phyloP scores from a whole-genome alignment of 495 filamentous ascomycete genomes.

The Lentithecium fluviatile region DNA sequence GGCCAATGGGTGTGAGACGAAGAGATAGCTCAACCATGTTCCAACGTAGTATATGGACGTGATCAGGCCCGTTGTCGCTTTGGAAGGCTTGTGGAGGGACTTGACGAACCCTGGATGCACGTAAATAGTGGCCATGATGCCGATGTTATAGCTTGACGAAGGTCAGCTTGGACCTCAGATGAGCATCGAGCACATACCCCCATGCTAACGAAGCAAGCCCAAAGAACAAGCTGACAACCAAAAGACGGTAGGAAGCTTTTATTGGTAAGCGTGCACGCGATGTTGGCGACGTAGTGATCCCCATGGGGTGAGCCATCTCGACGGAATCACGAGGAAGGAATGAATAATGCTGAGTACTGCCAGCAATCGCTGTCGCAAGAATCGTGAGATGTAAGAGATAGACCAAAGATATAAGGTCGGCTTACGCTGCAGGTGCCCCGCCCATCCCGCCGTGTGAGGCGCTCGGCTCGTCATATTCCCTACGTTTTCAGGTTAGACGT shows the following conservation, averaged over 20 bases:
- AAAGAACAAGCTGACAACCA: constrained; percentile 53
- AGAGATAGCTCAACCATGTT: constrained; percentile 55
- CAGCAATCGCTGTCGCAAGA: too few species aligned
- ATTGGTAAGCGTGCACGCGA: constrained; percentile 23
- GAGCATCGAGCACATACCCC: constrained; percentile 45
- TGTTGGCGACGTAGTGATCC: constrained; percentile 7
- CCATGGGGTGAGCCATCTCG: not conserved
- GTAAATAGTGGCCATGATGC: constrained; percentile 56
- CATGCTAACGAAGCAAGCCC: constrained; percentile 59
- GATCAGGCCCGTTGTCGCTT: constrained; percentile 51
- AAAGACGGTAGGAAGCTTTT: constrained; percentile 46
- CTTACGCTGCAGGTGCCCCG: constrained; percentile 3
- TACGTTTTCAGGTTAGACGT: constrained; percentile 9
- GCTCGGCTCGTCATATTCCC: constrained; percentile 5
- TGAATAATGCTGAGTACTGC: too few species aligned
- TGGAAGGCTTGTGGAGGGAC: constrained; percentile 46
- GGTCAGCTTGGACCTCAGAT: not conserved
- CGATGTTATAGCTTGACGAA: constrained; percentile 54
- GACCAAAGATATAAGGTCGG: not conserved
- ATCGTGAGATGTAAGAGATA: not conserved
- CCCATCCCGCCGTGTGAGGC: constrained; percentile 3
- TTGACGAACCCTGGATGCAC: constrained; percentile 54
- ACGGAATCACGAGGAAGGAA: too few species aligned
- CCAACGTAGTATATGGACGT: constrained; percentile 60
- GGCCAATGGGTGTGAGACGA: constrained; percentile 50